Evolutionary conservation across 1,139 yeast genomes (phyloP).

Genomic region (Blastobotrys petasosporus): DNA sequence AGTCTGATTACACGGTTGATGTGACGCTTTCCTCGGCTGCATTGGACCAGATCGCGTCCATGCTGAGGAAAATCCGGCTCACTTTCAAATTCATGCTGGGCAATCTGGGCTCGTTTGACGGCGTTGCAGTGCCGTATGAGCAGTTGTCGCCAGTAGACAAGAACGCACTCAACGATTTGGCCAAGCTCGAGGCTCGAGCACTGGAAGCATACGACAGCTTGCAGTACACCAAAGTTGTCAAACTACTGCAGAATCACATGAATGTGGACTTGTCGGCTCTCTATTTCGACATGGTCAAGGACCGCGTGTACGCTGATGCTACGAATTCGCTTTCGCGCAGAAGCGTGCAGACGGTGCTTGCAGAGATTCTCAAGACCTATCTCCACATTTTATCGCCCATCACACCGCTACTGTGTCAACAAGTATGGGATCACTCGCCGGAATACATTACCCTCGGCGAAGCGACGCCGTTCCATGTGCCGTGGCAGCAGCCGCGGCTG

Average conservation of each 20-base stretch:
- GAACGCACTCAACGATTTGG: conserved; percentile 53
- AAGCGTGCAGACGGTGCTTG: conserved; percentile 66
- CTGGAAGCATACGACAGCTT: conserved; percentile 46
- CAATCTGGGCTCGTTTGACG: conserved; percentile 45
- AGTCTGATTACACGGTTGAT: conserved; percentile 79
- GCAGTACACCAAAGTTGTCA: conserved; percentile 61
- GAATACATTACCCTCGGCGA: conserved; percentile 31
- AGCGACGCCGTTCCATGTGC: conserved; percentile 46
- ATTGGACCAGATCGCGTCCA: conserved; percentile 68
- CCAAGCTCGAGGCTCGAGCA: conserved; percentile 42
- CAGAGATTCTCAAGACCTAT: conserved; percentile 55
- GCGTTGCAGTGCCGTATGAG: conserved; percentile 32
- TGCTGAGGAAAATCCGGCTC: conserved; percentile 72
- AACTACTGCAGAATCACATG: conserved; percentile 63
- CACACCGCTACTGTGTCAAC: conserved; percentile 78
- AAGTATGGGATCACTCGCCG: conserved; percentile 66
- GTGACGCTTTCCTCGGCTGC: conserved; percentile 69
- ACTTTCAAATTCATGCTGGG: conserved; percentile 80
- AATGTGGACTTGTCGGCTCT: conserved; percentile 71
- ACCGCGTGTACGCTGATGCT: conserved; percentile 70
- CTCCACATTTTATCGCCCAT: conserved; percentile 70
- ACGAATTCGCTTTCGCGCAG: conserved; percentile 46
- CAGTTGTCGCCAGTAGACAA: conserved; percentile 56
- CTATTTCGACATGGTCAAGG: conserved; percentile 84
- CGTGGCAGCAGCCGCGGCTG: conserved; percentile 38